These are phyloP conservation scores for Rehmannia glutinosa DNA, from an alignment of 257 asterid species.

Conservation along the genomic window DNA sequence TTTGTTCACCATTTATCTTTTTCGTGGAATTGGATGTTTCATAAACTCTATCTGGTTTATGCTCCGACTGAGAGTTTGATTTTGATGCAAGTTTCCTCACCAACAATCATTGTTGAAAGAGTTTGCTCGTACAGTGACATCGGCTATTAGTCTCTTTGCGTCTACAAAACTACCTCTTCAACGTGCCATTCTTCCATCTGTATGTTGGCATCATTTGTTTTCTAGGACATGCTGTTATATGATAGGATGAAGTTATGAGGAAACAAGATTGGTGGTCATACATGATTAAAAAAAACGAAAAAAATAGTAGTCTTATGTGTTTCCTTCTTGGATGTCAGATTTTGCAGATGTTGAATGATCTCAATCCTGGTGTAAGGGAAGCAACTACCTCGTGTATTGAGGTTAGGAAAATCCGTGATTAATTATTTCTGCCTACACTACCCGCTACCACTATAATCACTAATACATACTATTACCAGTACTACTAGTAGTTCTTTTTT, in stretches of 20 bases:
- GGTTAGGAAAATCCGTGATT: slow-evolving; percentile 46
- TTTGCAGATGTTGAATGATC: slow-evolving; percentile 85
- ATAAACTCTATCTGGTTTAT: neutral
- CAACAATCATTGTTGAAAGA: no score
- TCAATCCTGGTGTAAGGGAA: slow-evolving; percentile 88
- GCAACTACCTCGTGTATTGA: slow-evolving; percentile 84
- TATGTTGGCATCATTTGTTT: neutral
- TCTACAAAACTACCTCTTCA: no score
- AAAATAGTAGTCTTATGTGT: slow-evolving; percentile 16
- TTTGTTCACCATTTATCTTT: neutral
- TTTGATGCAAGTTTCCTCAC: no score
- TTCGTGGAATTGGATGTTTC: neutral
- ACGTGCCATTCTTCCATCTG: neutral
- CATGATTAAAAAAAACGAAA: slow-evolving; percentile 5
- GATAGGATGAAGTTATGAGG: neutral
- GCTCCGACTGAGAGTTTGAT: no score
- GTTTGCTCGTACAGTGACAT: no score
- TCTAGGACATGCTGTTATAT: neutral
- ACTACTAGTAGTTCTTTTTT: no score
- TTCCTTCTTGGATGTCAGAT: slow-evolving; percentile 54
- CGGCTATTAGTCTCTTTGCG: no score
- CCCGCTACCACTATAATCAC: neutral
- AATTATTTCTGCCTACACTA: neutral
- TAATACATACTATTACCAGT: no score
- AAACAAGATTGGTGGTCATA: neutral